phyloP scores from a whole-genome alignment of 345 rosid species.

The Salix dunnii region DNA sequence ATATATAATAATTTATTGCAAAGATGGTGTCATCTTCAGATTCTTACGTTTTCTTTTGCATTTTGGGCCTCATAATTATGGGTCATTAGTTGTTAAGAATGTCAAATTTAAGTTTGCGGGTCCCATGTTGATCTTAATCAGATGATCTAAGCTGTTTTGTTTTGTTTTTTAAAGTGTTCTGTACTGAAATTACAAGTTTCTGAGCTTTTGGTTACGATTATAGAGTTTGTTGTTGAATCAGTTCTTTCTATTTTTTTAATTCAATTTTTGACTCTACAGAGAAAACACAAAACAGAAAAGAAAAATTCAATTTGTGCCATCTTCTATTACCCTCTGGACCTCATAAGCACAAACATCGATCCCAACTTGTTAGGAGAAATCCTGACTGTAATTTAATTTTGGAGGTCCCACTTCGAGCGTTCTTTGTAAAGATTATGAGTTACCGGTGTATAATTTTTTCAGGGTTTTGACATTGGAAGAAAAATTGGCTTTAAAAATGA shows the following conservation, averaged over 20 bases:
- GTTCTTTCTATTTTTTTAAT: neutral
- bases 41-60: neutral
- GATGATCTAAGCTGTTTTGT: neutral
- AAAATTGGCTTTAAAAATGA: constrained; percentile 34
- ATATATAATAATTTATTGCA: neutral
- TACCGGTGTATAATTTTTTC: neutral
- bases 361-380: neutral
- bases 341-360: neutral
- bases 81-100: neutral
- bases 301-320: neutral
- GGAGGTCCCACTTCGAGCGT: neutral
- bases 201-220: neutral
- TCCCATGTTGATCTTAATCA: neutral
- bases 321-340: neutral
- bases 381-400: neutral
- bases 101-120: neutral
- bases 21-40: neutral
- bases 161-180: neutral
- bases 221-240: neutral
- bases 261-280: neutral
- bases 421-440: neutral
- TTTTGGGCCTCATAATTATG: neutral
- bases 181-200: neutral
- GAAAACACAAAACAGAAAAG: neutral
- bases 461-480: constrained; percentile 21